phyloP scores from a whole-genome alignment of 2,329 filamentous ascomycete species.

The Fusarium virguliforme region DNA sequence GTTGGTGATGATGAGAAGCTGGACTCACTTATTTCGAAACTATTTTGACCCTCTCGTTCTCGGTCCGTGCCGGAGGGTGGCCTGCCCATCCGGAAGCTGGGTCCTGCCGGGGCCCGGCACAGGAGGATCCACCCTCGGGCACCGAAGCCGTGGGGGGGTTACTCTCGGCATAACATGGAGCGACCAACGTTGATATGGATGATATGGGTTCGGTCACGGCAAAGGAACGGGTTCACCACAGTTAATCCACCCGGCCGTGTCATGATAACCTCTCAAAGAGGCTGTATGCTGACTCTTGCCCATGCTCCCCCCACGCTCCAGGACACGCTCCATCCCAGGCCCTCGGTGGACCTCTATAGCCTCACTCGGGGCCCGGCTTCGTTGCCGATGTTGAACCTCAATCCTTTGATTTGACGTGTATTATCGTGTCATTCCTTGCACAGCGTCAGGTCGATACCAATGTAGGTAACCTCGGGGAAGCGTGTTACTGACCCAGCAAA shows the following conservation, averaged over 20 bases:
- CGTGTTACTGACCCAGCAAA: not conserved
- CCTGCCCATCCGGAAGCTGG: conserved; percentile 22
- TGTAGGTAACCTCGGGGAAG: not conserved
- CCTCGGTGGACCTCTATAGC: conserved; percentile 12
- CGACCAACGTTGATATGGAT: not conserved
- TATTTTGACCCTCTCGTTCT: conserved; percentile 12
- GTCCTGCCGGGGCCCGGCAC: conserved; percentile 21
- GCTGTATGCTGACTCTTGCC: conserved; percentile 4
- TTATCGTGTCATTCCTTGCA: not conserved
- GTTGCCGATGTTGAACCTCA: not conserved
- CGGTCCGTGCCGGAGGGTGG: conserved; percentile 29
- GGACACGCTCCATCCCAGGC: not conserved
- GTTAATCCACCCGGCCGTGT: not conserved
- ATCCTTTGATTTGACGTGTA: not conserved
- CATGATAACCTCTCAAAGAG: not conserved
- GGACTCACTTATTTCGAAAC: not conserved
- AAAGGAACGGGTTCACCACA: not conserved
- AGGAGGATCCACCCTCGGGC: conserved; percentile 38
- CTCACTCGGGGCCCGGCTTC: not conserved
- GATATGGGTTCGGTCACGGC: not conserved
- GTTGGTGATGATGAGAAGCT: conserved; percentile 18
- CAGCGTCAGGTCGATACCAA: not conserved
- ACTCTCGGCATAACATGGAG: conserved; percentile 30
- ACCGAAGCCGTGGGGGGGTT: conserved; percentile 29
- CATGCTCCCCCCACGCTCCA: conserved; percentile 15